Evolutionary conservation across 768 basidiomycete species (phyloP), one percentile per base, ranked within the genome.

Genomic region (Russula foetens): DNA sequence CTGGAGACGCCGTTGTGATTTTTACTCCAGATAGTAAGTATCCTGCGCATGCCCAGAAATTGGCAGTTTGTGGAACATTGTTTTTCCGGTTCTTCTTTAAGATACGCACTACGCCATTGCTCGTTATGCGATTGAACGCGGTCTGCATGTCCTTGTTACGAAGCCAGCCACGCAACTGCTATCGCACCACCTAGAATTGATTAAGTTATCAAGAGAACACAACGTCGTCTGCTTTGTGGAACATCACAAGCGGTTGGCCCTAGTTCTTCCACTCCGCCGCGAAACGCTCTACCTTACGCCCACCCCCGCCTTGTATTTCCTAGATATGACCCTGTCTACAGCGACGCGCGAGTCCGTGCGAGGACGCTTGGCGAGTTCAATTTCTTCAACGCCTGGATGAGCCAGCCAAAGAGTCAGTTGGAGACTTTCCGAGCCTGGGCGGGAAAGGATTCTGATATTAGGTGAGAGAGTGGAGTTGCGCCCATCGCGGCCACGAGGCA

Each of bases 371-470:
- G 93, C 35, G 91, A 95, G 72, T 92, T 94, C 76, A 96, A 94
- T 75, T 96, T 92, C 74, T 96, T 93, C 83, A 90, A 78, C 66
- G 90, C 92, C 39, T 96, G 94, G 92, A 97, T 97, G 94, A 92
- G 90, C 69, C 94, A 96, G 72, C 94, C 94, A 45, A 97, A 97
- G 75, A 86, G 83, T 68, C 94, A 97, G 73, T 80, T 97, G 28
- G 90, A 93, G 73, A 96, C 94, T 0, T 97, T 96, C 83, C 84
- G 85, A 58, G 89, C 90, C 7, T 97, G 94, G 94, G 94, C 93
- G 26, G 94, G 93, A 39, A 92, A 87, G 73, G 91, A 94, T 71
- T 91, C 90, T 35, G 93, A 96, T 67, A 94, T 96, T 75, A 92
- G 88, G 86, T 82, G 54, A 64, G 53, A n/a, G 6, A 14, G 29